Conservation (phyloP, 2,329 filamentous ascomycete genomes). For the Davidsoniella eucalypti region DNA sequence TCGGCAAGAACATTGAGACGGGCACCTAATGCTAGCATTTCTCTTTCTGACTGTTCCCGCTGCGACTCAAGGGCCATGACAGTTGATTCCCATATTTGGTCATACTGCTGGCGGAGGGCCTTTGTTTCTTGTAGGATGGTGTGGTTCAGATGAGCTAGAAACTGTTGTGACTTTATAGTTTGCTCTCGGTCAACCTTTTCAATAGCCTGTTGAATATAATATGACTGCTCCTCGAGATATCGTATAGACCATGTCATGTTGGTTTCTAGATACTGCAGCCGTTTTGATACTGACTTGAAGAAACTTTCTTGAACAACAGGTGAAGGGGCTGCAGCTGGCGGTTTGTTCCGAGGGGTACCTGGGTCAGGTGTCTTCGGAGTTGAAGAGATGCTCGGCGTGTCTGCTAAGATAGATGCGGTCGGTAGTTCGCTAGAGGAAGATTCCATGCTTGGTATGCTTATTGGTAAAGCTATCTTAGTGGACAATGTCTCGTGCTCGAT, state of each 20-base stretch:
- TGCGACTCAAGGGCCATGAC: constrained; percentile 82
- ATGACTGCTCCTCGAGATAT: constrained; percentile 93
- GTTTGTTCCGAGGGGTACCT: background rate
- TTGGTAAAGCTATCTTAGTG: too few relatives aligned
- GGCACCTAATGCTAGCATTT: constrained; percentile 65
- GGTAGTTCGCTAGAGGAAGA: background rate
- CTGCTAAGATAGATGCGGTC: background rate
- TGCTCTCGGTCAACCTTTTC: constrained; percentile 77
- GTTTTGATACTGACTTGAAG: constrained; percentile 92
- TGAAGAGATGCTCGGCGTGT: constrained; percentile 16
- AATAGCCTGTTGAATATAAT: constrained; percentile 74
- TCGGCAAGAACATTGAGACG: constrained; percentile 83
- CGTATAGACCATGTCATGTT: constrained; percentile 87
- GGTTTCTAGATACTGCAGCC: constrained; percentile 74
- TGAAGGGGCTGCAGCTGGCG: constrained; percentile 29
- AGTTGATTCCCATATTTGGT: constrained; percentile 92
- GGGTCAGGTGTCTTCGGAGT: constrained; percentile 15
- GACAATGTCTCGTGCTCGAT: too few relatives aligned
- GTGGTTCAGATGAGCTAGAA: constrained; percentile 69
- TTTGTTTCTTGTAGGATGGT: constrained; percentile 73
- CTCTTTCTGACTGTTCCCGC: constrained; percentile 65
- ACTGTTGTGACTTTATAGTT: constrained; percentile 62
- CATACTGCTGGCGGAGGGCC: constrained; percentile 69
- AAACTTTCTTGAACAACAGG: constrained; percentile 94
- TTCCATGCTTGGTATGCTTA: background rate